Percentiles rank a stretch among this genome's conserved stretches.
Conservation (phyloP, 345 rosid species). For the Salix purpurea region DNA sequence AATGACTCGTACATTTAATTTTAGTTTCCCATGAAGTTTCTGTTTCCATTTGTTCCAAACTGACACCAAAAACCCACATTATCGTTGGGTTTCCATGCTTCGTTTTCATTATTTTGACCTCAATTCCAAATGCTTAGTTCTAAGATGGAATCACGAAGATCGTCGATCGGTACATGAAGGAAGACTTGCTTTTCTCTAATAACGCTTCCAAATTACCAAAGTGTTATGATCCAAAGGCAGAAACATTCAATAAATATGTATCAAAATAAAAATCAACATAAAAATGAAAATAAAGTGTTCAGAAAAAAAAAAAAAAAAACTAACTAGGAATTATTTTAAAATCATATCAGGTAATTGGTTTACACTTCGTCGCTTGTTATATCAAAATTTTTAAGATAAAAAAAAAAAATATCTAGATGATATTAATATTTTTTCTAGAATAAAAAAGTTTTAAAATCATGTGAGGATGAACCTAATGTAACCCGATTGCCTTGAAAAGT, state of each 20-base stretch:
- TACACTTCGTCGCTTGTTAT: too few relatives aligned
- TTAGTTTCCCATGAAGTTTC: constrained; percentile 20
- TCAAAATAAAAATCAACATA: constrained; percentile 10
- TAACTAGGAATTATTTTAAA: constrained; percentile 50
- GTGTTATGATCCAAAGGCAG: constrained; percentile 38
- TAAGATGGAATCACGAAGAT: constrained; percentile 71
- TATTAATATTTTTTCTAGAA: too few relatives aligned
- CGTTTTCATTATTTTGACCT: constrained; percentile 17
- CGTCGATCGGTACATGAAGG: constrained; percentile 43
- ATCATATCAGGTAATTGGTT: constrained; percentile 41
- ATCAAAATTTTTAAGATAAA: too few relatives aligned
- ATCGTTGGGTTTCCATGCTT: constrained; percentile 27
- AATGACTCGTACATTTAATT: too few relatives aligned
- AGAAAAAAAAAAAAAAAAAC: background rate
- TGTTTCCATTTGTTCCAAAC: constrained; percentile 27
- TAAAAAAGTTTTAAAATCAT: too few relatives aligned
- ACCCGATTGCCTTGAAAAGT: too few relatives aligned
- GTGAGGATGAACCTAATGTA: too few relatives aligned
- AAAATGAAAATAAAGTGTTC: background rate
- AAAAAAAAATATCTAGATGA: too few relatives aligned
- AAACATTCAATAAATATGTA: constrained; percentile 6
- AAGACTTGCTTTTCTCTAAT: constrained; percentile 56
- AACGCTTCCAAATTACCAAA: constrained; percentile 58
- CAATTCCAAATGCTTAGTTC: background rate
- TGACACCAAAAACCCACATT: constrained; percentile 31